Conservation (phyloP, 2,329 filamentous ascomycete genomes). For the Pestalotiopsis fici region DNA sequence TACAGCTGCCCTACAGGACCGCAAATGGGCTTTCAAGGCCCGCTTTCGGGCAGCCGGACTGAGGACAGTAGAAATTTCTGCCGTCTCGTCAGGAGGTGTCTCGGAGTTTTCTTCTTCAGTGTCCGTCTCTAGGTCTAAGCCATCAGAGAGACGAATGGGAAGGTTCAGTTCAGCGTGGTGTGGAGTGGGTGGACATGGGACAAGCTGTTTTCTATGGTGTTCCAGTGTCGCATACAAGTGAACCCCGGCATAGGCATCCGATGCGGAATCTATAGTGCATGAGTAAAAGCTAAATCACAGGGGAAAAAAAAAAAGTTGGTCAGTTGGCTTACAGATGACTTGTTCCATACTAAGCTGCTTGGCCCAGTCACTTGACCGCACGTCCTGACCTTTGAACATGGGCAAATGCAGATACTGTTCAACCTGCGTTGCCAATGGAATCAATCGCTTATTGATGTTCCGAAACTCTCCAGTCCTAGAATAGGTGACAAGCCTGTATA, state of each 20-base stretch:
- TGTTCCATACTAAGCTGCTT: constrained; percentile 62
- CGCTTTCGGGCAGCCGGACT: constrained; percentile 15
- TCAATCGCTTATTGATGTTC: constrained; percentile 65
- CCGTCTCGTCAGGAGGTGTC: constrained; percentile 4
- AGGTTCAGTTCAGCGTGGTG: constrained; percentile 65
- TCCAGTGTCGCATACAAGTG: constrained; percentile 76
- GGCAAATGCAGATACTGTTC: constrained; percentile 72
- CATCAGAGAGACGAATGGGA: constrained; percentile 60
- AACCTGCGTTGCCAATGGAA: constrained; percentile 70
- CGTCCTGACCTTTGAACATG: constrained; percentile 69
- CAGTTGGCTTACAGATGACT: constrained; percentile 61
- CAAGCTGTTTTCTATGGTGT: constrained; percentile 62
- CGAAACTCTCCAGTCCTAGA: constrained; percentile 49
- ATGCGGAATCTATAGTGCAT: constrained; percentile 65
- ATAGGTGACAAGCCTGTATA: constrained; percentile 77
- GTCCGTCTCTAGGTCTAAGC: constrained; percentile 28
- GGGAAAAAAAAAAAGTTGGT: not conserved
- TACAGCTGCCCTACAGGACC: not conserved
- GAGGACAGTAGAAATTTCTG: not conserved
- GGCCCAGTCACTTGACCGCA: constrained; percentile 78
- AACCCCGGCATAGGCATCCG: constrained; percentile 79
- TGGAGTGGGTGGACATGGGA: constrained; percentile 72
- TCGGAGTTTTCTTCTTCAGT: constrained; percentile 22
- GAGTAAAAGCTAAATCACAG: not conserved
- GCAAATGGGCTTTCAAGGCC: not conserved